Evolutionary conservation across 2,329 filamentous ascomycete species (phyloP).

Genomic region (Apiospora saccharicola): DNA sequence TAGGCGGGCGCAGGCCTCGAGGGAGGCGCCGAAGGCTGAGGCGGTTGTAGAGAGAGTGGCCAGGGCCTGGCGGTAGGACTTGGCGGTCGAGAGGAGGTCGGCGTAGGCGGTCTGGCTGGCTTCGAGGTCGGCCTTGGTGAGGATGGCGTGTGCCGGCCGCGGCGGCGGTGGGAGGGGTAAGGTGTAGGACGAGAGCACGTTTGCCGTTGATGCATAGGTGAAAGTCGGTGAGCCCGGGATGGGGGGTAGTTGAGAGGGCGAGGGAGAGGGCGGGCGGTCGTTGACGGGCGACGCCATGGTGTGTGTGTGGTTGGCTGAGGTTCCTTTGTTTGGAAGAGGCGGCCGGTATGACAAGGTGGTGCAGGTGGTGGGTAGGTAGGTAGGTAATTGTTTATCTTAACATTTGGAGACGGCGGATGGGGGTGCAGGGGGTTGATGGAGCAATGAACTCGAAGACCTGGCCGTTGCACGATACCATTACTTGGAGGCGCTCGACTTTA

Average conservation of each 20-base stretch:
- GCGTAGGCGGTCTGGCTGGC: conserved; percentile 69
- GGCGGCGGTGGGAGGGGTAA: conserved; percentile 69
- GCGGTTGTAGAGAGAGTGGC: conserved; percentile 67
- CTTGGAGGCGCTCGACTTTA: not conserved
- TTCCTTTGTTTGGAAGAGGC: conserved; percentile 12
- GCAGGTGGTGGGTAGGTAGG: conserved; percentile 16
- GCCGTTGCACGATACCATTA: not conserved
- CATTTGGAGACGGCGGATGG: conserved; percentile 6
- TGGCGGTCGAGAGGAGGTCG: conserved; percentile 67
- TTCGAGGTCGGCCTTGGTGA: conserved; percentile 69
- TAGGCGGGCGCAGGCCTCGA: conserved; percentile 72
- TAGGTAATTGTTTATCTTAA: conserved; percentile 14
- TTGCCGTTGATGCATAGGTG: conserved; percentile 66
- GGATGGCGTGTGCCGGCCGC: conserved; percentile 63
- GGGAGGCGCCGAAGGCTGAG: conserved; percentile 68
- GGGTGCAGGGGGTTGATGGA: not conserved
- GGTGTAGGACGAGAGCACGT: conserved; percentile 65
- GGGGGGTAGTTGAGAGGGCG: conserved; percentile 63
- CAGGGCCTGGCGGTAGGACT: conserved; percentile 69
- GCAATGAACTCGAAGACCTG: not conserved
- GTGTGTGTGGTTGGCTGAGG: not conserved
- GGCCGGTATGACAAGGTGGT: not conserved
- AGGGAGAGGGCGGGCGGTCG: conserved; percentile 34
- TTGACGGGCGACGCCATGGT: conserved; percentile 16
- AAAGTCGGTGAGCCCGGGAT: conserved; percentile 70